phyloP scores from a whole-genome alignment of 129 eudicot species.

The Centaurea solstitialis region DNA sequence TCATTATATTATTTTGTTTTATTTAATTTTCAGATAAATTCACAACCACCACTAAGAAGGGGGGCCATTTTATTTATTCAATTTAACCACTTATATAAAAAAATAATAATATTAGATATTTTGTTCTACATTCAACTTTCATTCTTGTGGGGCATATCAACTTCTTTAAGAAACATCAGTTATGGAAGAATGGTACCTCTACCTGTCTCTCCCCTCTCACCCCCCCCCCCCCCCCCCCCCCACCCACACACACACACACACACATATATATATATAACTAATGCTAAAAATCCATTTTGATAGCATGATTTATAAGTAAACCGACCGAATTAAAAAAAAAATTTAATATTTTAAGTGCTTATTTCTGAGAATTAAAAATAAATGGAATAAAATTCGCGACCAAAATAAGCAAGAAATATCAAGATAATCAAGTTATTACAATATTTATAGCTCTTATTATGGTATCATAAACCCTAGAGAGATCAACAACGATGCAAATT shows the following conservation, averaged over 20 bases:
- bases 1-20: not conserved
- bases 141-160: constrained; percentile 5
- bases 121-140: not conserved
- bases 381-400: not conserved
- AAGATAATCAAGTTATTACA: not conserved
- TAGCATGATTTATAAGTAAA: not conserved
- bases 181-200: constrained; percentile 22
- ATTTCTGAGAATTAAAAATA: not conserved
- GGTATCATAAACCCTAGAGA: not conserved
- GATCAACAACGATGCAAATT: not conserved
- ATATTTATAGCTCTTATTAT: not conserved
- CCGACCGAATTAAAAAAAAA: not conserved
- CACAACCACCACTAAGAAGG: not conserved
- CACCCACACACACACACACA: not conserved
- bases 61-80: not conserved
- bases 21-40: not conserved
- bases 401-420: not conserved
- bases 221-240: too few relatives aligned
- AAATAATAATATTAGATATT: not conserved
- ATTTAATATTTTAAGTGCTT: not conserved
- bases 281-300: not conserved
- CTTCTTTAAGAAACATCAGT: constrained; percentile 7
- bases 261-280: not conserved
- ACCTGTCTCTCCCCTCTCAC: too few relatives aligned
- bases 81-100: not conserved